Evolutionary conservation across 1,284 basidiomycete genomes (phyloP).

Genomic region (Lentinula novae-zelandiae): DNA sequence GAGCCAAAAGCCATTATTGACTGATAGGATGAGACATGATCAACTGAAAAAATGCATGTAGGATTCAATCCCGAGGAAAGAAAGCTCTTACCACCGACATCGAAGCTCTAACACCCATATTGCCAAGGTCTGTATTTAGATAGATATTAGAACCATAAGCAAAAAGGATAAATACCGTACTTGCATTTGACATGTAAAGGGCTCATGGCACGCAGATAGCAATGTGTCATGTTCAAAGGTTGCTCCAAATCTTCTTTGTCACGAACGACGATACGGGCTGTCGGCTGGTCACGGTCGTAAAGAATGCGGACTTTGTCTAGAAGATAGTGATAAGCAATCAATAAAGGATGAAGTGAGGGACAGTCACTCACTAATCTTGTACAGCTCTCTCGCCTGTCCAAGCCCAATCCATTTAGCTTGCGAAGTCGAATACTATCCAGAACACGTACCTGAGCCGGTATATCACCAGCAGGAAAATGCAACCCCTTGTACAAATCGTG

Average conservation of each 20-base stretch:
- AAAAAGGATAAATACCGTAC: conserved; percentile 19
- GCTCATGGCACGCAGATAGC: conserved; percentile 85
- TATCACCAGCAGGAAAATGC: conserved; percentile 64
- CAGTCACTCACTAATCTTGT: conserved; percentile 39
- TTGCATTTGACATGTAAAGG: conserved; percentile 85
- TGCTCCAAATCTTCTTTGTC: conserved; percentile 63
- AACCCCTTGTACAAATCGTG: conserved; percentile 77
- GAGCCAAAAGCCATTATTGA: conserved; percentile 84
- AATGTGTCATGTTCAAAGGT: conserved; percentile 88
- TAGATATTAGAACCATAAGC: conserved; percentile 3
- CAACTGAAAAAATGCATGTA: not conserved
- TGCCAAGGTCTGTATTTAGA: conserved; percentile 54
- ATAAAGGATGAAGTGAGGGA: not conserved
- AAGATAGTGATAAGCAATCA: conserved; percentile 1
- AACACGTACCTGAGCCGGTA: conserved; percentile 49
- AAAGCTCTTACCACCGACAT: conserved; percentile 72
- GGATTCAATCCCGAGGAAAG: not conserved
- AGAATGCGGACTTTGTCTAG: conserved; percentile 78
- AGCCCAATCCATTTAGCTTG: not conserved
- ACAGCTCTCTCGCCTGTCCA: conserved; percentile 40
- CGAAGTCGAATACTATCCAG: not conserved
- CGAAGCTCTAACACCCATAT: conserved; percentile 80
- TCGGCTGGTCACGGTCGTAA: conserved; percentile 77
- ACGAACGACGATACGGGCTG: conserved; percentile 75
- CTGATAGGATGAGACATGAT: conserved; percentile 25